phyloP scores from a whole-genome alignment of 306 rosid genomes.

The Castanea crenata region DNA sequence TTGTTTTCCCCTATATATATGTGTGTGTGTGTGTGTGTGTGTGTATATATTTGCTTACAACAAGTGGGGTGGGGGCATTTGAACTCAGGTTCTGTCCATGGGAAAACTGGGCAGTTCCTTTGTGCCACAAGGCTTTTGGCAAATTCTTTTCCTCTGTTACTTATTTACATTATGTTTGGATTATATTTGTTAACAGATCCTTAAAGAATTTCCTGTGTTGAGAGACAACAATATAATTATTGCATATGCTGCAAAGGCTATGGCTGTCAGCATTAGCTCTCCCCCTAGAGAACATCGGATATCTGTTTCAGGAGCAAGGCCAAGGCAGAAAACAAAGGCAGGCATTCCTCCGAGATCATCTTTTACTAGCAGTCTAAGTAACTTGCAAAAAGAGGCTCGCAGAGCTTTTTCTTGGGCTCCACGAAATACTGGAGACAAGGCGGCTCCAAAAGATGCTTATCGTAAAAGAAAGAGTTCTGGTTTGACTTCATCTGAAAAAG shows the following conservation, averaged over 20 bases:
- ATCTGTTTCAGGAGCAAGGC: constrained; percentile 74
- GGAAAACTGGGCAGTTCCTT: too few species aligned
- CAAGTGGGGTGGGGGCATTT: too few species aligned
- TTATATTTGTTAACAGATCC: constrained; percentile 53
- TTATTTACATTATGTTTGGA: constrained; percentile 15
- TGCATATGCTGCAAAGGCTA: constrained; percentile 81
- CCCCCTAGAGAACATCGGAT: constrained; percentile 90
- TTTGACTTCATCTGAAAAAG: constrained; percentile 83
- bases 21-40: too few species aligned
- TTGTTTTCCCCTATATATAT: too few species aligned
- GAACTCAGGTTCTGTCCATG: constrained; percentile 2
- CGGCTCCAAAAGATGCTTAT: constrained; percentile 77
- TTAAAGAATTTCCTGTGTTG: constrained; percentile 86
- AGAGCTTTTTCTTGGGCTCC: constrained; percentile 99
- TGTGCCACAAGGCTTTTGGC: background rate
- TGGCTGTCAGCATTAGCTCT: constrained; percentile 71
- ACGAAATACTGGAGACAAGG: constrained; percentile 65
- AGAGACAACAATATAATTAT: constrained; percentile 73
- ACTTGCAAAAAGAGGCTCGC: constrained; percentile 95
- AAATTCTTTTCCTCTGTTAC: constrained; percentile 15
- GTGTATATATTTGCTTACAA: too few species aligned
- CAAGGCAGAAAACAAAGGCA: constrained; percentile 71
- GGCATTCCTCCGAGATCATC: constrained; percentile 68
- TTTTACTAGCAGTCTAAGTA: constrained; percentile 80
- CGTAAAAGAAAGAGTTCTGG: constrained; percentile 98